phyloP scores from a whole-genome alignment of 2,329 filamentous ascomycete species.

The Calonectria hawksworthii region DNA sequence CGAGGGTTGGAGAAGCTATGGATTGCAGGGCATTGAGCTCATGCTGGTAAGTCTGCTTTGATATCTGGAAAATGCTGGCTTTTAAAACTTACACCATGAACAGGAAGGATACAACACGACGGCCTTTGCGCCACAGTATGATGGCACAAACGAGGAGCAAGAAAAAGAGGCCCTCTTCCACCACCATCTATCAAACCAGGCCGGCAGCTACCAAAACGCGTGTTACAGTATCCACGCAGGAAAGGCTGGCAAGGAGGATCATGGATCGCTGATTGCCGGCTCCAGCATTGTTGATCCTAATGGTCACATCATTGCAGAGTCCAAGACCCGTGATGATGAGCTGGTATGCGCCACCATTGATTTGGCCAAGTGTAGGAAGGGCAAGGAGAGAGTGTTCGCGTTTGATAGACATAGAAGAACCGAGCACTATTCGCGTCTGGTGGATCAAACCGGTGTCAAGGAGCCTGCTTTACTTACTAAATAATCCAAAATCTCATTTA shows the following conservation, averaged over 20 bases:
- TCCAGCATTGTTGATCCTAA: conserved; percentile 63
- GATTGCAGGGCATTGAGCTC: conserved; percentile 57
- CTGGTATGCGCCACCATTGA: conserved; percentile 64
- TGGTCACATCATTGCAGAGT: conserved; percentile 63
- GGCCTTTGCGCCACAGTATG: conserved; percentile 60
- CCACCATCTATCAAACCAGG: conserved; percentile 65
- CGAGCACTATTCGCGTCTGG: conserved; percentile 58
- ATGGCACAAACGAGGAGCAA: conserved; percentile 55
- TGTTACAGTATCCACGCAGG: conserved; percentile 64
- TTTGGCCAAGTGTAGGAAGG: conserved; percentile 60
- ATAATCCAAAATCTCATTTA: not conserved
- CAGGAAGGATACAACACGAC: conserved; percentile 65
- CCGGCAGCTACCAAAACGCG: conserved; percentile 66
- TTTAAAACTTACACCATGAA: not conserved
- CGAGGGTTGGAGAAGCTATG: conserved; percentile 66
- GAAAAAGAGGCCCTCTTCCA: conserved; percentile 63
- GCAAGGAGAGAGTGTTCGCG: conserved; percentile 63
- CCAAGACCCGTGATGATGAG: conserved; percentile 62
- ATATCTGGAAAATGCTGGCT: not conserved
- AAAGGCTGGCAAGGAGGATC: conserved; percentile 64
- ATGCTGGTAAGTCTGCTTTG: conserved; percentile 33
- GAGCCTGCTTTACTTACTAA: conserved; percentile 28
- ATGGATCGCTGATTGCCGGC: conserved; percentile 58
- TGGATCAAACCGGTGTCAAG: conserved; percentile 53
- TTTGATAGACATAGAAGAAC: conserved; percentile 58